Conservation (phyloP, 202 grass and related monocot species). For the Eragrostis tef region DNA sequence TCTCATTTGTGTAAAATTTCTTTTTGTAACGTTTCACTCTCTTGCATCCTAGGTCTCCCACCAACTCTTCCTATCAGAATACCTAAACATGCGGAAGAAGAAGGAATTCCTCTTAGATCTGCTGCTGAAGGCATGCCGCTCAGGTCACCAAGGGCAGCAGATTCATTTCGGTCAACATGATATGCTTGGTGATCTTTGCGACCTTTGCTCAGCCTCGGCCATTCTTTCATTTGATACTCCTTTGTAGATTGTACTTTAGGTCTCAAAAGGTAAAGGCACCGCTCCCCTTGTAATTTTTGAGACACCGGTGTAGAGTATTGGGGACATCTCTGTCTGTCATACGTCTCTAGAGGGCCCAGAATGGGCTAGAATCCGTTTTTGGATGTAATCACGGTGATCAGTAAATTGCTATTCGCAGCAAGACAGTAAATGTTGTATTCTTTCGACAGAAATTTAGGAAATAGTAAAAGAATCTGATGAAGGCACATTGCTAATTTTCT, state of each 20-base stretch:
- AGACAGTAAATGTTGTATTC: constrained; percentile 34
- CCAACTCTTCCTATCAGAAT: constrained; percentile 61
- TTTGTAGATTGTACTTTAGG: constrained; percentile 70
- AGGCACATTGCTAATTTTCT: not conserved
- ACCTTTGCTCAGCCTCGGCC: constrained; percentile 2
- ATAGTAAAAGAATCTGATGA: constrained; percentile 32
- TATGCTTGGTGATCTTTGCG: not conserved
- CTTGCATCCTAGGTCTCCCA: constrained; percentile 53
- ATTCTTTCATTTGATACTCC: constrained; percentile 75
- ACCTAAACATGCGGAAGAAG: constrained; percentile 66
- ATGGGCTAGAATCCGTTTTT: constrained; percentile 38
- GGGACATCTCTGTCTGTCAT: constrained; percentile 41
- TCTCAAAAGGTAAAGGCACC: constrained; percentile 45
- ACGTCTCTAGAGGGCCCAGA: constrained; percentile 46
- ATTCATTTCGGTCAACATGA: constrained; percentile 49
- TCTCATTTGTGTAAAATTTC: constrained; percentile 7
- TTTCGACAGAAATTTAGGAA: constrained; percentile 38
- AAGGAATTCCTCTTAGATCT: constrained; percentile 80
- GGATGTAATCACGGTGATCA: constrained; percentile 27
- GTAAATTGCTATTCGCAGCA: constrained; percentile 9
- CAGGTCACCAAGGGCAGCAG: constrained; percentile 63
- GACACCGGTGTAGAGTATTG: constrained; percentile 44
- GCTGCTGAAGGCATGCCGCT: constrained; percentile 62
- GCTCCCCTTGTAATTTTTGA: constrained; percentile 56
- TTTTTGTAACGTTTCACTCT: constrained; percentile 24